Evolutionary conservation across 495 filamentous ascomycete species (phyloP), one percentile per base, ranked within the genome.

Genomic region (Neurospora sp.): DNA sequence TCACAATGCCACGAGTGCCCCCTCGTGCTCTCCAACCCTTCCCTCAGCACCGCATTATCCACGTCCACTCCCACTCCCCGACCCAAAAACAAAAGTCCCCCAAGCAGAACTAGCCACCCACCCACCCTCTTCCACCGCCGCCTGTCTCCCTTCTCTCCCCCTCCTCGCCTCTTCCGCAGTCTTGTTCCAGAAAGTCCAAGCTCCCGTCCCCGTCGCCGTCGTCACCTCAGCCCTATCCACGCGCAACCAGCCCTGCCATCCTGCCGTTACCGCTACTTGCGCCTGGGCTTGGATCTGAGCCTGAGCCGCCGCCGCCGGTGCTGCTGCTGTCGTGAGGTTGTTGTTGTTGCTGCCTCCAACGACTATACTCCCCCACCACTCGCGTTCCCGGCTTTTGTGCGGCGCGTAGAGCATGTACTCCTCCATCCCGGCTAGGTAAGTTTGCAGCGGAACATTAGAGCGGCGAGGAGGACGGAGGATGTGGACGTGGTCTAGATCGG

Each of bases 311-410:
- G 40, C 40, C 5, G 40, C 4, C 2, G 14, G 0, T 41, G 40
- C 39, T 42, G 69, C 73, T 20, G 69, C 38, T 38, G 44, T 73
- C 4, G 71, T 68, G 2, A 71, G 71, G 41, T 72, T 71, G 10
- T 53, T 53, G n/a, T 3, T 22, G 45, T 6, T 53, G 47, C 2
- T 76, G 1, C 81, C 81, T 4, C 82, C 84, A 72, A 85, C 77
- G 9, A 87, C 82, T 39, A 87, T 73, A 7, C 81, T 86, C 4
- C 84, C 85, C 82, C 84, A 83, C 84, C 83, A 86, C 73, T 85
- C 82, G 39, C 86, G 77, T 20, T 65, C 78, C n/a, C 80, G 80
- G 77, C 84, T 85, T 31, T 44, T 75, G 74, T 86, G 84, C 1
- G 71, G 59, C 0, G 81, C 82, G 73, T 85, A 84, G 18, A 88